These are phyloP conservation scores for Elasticomyces elasticus DNA, from an alignment of 495 filamentous ascomycete genomes.

Conservation along the genomic window DNA sequence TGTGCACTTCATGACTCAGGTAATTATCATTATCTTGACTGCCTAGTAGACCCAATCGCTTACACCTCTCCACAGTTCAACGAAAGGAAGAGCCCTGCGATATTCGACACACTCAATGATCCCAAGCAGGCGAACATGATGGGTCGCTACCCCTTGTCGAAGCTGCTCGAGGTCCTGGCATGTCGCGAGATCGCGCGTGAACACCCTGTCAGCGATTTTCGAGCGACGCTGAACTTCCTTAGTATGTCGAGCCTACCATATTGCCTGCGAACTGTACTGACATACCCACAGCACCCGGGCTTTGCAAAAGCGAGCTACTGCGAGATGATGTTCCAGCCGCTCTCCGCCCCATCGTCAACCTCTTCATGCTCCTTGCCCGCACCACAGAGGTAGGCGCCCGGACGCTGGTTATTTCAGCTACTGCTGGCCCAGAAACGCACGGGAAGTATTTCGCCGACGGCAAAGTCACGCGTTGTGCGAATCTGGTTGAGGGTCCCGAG, in stretches of 20 bases:
- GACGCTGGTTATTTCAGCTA: constrained; percentile 33
- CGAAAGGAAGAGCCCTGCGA: constrained; percentile 19
- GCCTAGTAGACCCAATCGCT: background rate
- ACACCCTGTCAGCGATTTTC: constrained; percentile 12
- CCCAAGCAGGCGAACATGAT: constrained; percentile 22
- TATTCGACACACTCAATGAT: constrained; percentile 27
- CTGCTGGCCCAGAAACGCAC: constrained; percentile 31
- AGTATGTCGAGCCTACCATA: too few species aligned
- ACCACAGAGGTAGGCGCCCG: constrained; percentile 35
- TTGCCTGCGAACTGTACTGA: too few species aligned
- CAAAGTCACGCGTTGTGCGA: constrained; percentile 16
- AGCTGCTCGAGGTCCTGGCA: constrained; percentile 27
- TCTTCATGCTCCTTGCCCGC: constrained; percentile 17
- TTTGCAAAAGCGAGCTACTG: constrained; percentile 32
- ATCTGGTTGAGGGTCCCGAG: constrained; percentile 22
- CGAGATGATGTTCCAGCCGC: constrained; percentile 19
- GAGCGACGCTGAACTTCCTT: constrained; percentile 34
- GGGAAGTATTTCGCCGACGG: constrained; percentile 30
- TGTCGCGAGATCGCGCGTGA: constrained; percentile 22
- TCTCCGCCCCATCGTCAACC: constrained; percentile 7
- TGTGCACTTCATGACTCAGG: constrained; percentile 20
- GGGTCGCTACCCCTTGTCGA: constrained; percentile 29
- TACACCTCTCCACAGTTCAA: constrained; percentile 18
- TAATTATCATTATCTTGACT: background rate
- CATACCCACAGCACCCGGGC: constrained; percentile 29